Conservation (phyloP, 768 basidiomycete species). For the Pleurotus ostreatus region DNA sequence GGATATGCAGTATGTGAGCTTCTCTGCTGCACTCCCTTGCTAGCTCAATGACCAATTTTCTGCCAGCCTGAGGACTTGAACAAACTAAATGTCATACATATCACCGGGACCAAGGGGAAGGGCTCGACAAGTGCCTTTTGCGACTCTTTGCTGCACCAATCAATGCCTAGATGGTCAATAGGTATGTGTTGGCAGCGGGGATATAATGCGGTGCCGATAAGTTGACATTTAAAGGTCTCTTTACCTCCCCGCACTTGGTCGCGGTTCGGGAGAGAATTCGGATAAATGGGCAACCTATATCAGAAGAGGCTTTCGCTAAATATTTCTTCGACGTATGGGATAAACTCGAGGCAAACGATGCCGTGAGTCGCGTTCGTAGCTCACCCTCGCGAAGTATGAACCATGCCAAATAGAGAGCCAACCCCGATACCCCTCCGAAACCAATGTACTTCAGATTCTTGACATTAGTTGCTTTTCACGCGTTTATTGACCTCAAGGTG, state of each 20-base stretch:
- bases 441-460: constrained; percentile 94
- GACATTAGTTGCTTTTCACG: constrained; percentile 89
- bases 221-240: constrained; percentile 59
- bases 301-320: constrained; percentile 82
- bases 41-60: constrained; percentile 3
- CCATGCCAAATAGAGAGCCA: constrained; percentile 34
- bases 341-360: constrained; percentile 56
- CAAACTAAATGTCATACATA: constrained; percentile 86
- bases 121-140: constrained; percentile 95
- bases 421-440: constrained; percentile 56
- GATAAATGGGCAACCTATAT: constrained; percentile 85
- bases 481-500: constrained; percentile 70
- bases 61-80: constrained; percentile 79
- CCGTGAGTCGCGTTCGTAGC: constrained; percentile 34
- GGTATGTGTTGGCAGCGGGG: constrained; percentile 38
- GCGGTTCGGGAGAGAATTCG: constrained; percentile 95
- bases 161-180: constrained; percentile 73
- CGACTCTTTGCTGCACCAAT: constrained; percentile 77
- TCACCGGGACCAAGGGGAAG: constrained; percentile 98
- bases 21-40: background rate
- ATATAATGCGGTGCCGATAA: background rate
- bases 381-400: constrained; percentile 4
- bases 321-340: constrained; percentile 99
- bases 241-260: constrained; percentile 95
- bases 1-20: constrained; percentile 69